Evolutionary conservation across 352 stramenopile genomes (phyloP).

Genomic region (Globisporangium parvum): DNA sequence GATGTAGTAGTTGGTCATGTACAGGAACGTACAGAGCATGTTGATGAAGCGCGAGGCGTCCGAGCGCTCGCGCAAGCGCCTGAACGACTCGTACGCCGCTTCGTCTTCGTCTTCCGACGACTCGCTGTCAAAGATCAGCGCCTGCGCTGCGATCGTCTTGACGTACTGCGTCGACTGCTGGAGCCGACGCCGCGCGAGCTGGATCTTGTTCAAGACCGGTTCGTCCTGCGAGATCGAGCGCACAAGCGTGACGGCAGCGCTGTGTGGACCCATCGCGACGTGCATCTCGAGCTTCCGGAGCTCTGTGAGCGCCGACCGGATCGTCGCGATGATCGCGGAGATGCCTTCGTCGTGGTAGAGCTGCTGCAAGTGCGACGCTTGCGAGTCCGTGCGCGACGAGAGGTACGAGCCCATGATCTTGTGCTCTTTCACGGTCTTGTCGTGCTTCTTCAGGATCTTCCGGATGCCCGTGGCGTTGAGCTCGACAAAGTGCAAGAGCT

Average conservation of each 20-base stretch:
- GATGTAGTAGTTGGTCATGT: constrained; percentile 99
- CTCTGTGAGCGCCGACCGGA: constrained; percentile 59
- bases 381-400: constrained; percentile 71
- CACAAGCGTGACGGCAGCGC: constrained; percentile 10
- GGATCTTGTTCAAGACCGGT: constrained; percentile 67
- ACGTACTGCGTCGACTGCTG: constrained; percentile 83
- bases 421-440: constrained; percentile 77
- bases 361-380: constrained; percentile 79
- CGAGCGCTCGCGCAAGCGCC: constrained; percentile 35
- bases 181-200: constrained; percentile 50
- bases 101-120: constrained; percentile 82
- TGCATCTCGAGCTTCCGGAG: constrained; percentile 47
- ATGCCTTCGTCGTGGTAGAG: constrained; percentile 85
- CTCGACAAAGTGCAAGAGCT: constrained; percentile 82
- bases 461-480: constrained; percentile 83
- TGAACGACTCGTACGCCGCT: constrained; percentile 52
- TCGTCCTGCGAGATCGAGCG: constrained; percentile 74
- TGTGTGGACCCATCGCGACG: constrained; percentile 8
- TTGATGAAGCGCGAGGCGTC: constrained; percentile 88
- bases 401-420: constrained; percentile 87
- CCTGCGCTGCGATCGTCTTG: constrained; percentile 74
- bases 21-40: constrained; percentile 93
- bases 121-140: constrained; percentile 80
- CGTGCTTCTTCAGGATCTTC: constrained; percentile 89
- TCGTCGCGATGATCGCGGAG: constrained; percentile 83